phyloP scores from a whole-genome alignment of 805 yeast genomes.

The Metschnikowia cubensis region DNA sequence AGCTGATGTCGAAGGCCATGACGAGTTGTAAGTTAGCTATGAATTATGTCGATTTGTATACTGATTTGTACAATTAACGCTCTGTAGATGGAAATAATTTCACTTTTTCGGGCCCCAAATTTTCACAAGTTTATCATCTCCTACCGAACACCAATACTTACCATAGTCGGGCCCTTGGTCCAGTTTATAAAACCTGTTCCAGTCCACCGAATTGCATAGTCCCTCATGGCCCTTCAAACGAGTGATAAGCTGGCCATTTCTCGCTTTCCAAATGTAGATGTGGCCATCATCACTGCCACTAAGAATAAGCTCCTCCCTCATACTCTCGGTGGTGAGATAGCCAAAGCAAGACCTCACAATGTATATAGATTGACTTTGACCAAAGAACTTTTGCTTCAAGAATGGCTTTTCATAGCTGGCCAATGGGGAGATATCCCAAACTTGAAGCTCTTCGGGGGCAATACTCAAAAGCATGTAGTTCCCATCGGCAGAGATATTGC shows the following conservation, averaged over 20 bases:
- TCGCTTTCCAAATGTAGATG: conserved; percentile 73
- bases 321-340: conserved; percentile 35
- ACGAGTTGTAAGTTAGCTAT: conserved; percentile 31
- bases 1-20: conserved; percentile 25
- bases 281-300: conserved; percentile 83
- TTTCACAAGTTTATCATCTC: conserved; percentile 72
- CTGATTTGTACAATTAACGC: neutral
- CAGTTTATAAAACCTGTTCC: conserved; percentile 43
- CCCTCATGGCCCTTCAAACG: conserved; percentile 60
- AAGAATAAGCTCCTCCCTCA: conserved; percentile 61
- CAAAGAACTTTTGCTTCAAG: conserved; percentile 60
- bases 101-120: conserved; percentile 51
- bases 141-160: conserved; percentile 71
- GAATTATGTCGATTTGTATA: neutral
- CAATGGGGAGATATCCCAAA: conserved; percentile 62
- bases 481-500: conserved; percentile 53
- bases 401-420: conserved; percentile 38
- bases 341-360: conserved; percentile 79
- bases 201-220: conserved; percentile 73
- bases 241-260: conserved; percentile 62
- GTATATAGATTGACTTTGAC: conserved; percentile 66
- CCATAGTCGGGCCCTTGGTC: conserved; percentile 33
- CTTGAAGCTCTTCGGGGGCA: conserved; percentile 70
- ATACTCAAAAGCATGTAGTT: conserved; percentile 58
- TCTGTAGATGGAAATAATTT: neutral